These are phyloP conservation scores for Kurtzmaniella quercitrusa DNA, from an alignment of 1,139 yeast genomes.

Conservation along the genomic window DNA sequence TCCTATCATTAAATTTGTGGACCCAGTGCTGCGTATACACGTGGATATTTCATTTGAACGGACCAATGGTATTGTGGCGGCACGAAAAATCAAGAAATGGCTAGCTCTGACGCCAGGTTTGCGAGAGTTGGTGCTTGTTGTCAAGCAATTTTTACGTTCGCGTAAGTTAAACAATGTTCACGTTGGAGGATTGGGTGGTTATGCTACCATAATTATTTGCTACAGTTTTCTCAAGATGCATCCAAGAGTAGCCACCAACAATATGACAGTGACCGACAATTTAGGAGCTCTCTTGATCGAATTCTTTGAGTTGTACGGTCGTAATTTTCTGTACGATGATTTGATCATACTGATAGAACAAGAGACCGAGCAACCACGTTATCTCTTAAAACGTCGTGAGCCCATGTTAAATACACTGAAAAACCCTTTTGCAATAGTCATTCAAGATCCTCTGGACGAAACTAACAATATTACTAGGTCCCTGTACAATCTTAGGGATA, in stretches of 20 bases:
- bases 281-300: slow-evolving; percentile 87
- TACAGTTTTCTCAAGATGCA: slow-evolving; percentile 79
- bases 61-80: slow-evolving; percentile 82
- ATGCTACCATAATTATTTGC: slow-evolving; percentile 82
- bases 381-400: slow-evolving; percentile 54
- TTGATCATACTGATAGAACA: slow-evolving; percentile 62
- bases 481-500: slow-evolving; percentile 74
- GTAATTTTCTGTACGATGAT: slow-evolving; percentile 81
- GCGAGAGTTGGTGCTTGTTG: slow-evolving; percentile 76
- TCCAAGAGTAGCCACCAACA: slow-evolving; percentile 68
- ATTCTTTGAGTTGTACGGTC: slow-evolving; percentile 93
- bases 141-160: slow-evolving; percentile 82
- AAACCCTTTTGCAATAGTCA: slow-evolving; percentile 64
- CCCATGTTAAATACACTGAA: slow-evolving; percentile 52
- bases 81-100: slow-evolving; percentile 77
- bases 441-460: slow-evolving; percentile 88
- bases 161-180: slow-evolving; percentile 87
- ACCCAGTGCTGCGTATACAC: slow-evolving; percentile 65
- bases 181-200: slow-evolving; percentile 95
- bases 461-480: slow-evolving; percentile 82
- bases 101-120: slow-evolving; percentile 69
- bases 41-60: slow-evolving; percentile 92
- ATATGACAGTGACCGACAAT: slow-evolving; percentile 68
- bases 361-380: slow-evolving; percentile 45
- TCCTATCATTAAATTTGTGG: slow-evolving; percentile 92